phyloP scores from a whole-genome alignment of 495 filamentous ascomycete genomes.

The Tetracladium marchalianum region DNA sequence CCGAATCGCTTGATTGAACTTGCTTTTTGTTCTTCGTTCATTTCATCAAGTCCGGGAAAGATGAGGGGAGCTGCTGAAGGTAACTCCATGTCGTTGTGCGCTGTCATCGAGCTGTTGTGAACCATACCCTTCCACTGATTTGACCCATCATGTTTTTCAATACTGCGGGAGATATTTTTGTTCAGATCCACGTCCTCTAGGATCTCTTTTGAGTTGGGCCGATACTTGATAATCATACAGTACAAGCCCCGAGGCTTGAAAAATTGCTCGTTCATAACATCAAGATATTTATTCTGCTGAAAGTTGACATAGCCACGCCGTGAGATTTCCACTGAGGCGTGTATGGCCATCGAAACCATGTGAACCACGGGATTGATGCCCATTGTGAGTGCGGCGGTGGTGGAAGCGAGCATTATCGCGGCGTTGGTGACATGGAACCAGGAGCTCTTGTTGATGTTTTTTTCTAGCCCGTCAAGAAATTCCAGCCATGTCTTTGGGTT shows the following conservation, averaged over 20 bases:
- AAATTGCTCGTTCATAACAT: slow-evolving; percentile 45
- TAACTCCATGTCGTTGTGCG: slow-evolving; percentile 36
- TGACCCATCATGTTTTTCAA: too few species aligned
- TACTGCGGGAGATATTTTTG: slow-evolving; percentile 19
- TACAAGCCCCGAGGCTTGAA: slow-evolving; percentile 51
- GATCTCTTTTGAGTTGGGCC: slow-evolving; percentile 28
- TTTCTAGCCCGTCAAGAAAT: slow-evolving; percentile 42
- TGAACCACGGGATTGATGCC: slow-evolving; percentile 34
- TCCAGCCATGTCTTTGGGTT: slow-evolving; percentile 40
- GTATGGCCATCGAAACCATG: slow-evolving; percentile 32
- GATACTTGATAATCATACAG: slow-evolving; percentile 51
- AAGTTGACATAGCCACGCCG: slow-evolving; percentile 20
- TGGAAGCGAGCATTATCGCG: slow-evolving; percentile 27
- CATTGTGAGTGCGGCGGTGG: too few species aligned
- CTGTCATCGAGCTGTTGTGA: too few species aligned
- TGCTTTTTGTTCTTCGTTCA: slow-evolving; percentile 24
- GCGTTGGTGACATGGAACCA: slow-evolving; percentile 36
- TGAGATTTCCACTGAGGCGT: slow-evolving; percentile 34
- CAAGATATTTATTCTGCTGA: slow-evolving; percentile 41
- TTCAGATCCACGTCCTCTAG: slow-evolving; percentile 25
- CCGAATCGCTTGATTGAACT: slow-evolving; percentile 26
- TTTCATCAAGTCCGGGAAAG: slow-evolving; percentile 41
- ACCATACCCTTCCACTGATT: too few species aligned
- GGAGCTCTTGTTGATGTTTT: slow-evolving; percentile 27
- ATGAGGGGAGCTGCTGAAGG: slow-evolving; percentile 44